These are phyloP conservation scores for Bryum argenteum DNA, from an alignment of 225 moss, liverwort and hornwort genomes.

Conservation along the genomic window DNA sequence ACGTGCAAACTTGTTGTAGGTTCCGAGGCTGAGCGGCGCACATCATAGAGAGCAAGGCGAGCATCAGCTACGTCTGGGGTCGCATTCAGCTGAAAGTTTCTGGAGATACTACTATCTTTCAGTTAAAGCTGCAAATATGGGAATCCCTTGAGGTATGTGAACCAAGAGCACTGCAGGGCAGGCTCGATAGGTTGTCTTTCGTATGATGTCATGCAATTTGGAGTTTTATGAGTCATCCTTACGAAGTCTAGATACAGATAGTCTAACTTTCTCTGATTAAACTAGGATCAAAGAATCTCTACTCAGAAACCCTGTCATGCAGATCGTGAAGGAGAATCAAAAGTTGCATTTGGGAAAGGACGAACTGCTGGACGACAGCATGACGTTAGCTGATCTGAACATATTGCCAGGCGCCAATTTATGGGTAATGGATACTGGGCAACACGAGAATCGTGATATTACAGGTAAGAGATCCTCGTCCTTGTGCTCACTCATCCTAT, in stretches of 20 bases:
- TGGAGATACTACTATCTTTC: slow-evolving; percentile 89
- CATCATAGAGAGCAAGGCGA: slow-evolving; percentile 89
- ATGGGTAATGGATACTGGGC: slow-evolving; percentile 98
- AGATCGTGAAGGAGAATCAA: slow-evolving; percentile 96
- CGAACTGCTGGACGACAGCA: slow-evolving; percentile 79
- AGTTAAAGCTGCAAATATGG: slow-evolving; percentile 98
- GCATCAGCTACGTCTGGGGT: slow-evolving; percentile 86
- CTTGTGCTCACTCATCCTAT: too few species aligned
- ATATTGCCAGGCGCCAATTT: slow-evolving; percentile 93
- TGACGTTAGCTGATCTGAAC: slow-evolving; percentile 84
- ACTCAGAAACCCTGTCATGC: slow-evolving; percentile 30
- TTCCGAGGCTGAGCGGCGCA: slow-evolving; percentile 87
- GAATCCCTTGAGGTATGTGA: slow-evolving; percentile 95
- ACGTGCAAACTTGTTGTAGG: slow-evolving; percentile 47
- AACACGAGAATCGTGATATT: slow-evolving; percentile 96
- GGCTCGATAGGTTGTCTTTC: slow-evolving; percentile 21
- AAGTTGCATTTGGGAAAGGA: slow-evolving; percentile 89
- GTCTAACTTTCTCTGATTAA: too few species aligned
- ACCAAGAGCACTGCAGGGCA: background rate
- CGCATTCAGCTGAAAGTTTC: slow-evolving; percentile 86
- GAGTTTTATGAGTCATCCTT: background rate
- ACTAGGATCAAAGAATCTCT: slow-evolving; percentile 13
- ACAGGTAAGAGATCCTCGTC: slow-evolving; percentile 56
- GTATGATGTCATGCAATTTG: slow-evolving; percentile 4
- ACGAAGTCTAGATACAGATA: slow-evolving; percentile 5